Evolutionary conservation across 768 basidiomycete genomes (phyloP), one percentile per base, ranked within the genome.

Genomic region (Pisolithus orientalis): DNA sequence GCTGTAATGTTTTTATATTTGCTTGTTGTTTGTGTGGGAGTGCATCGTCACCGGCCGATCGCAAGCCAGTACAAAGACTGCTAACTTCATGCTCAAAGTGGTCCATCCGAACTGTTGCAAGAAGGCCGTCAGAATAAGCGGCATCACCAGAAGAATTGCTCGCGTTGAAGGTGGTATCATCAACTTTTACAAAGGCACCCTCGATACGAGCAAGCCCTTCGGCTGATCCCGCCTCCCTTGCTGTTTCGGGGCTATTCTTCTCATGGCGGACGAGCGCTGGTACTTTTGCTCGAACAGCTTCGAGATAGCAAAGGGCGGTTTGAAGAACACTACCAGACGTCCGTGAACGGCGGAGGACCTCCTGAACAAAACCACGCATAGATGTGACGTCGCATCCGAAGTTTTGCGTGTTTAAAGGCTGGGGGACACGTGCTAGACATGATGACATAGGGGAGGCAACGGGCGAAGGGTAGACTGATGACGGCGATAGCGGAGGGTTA

Each of bases 241-340:
- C 65, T 53, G 72, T 60, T 4, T 72, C 71, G 46, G 76, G 62
- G 29, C 77, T 76, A 17, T 64, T 59, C 54, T 73, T 75, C 50
- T 86, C 84, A 57, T 74, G 70, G 1, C 58, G 68, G 45, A 80
- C 71, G 9, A 90, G 72, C 44, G 84, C 82, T 1, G 87, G 82
- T 11, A 94, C 70, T 64, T 80, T 84, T 27, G 72, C 63, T 5
- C 89, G 84, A n/a, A 91, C 77, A 4, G 87, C 90, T 66, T 92
- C 90, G 11, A 94, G 72, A 63, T 94, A 94, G 64, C 92, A 91
- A 0, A 92, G 70, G 0, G 93, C 92, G 0, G 90, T 88, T 64
- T 94, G 91, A 7, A 95, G 76, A 4, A 92, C 88, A 42, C 78
- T 81, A 40, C 85, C 87, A 5, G 89, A 87, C 0, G 91, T 94